Conservation (phyloP, 1,139 yeast species). For the Kurtzmaniella quercitrusa region DNA sequence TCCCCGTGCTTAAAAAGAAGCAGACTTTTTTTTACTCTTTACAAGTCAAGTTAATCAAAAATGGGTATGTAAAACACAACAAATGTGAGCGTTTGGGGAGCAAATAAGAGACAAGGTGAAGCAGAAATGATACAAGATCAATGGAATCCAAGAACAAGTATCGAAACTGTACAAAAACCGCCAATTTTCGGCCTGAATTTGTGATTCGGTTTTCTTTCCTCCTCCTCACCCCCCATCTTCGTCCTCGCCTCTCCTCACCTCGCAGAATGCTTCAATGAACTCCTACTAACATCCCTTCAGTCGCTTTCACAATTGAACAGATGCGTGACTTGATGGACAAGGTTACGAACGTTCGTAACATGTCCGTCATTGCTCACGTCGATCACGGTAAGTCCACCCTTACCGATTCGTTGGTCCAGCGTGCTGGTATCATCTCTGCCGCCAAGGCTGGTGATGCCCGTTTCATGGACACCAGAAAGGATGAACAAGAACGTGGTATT, state of each 20-base stretch:
- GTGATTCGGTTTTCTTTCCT: too few relatives aligned
- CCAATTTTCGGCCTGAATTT: too few relatives aligned
- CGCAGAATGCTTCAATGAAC: too few relatives aligned
- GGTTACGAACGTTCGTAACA: slow-evolving; percentile 99
- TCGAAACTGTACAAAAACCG: too few relatives aligned
- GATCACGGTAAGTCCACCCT: slow-evolving; percentile 99
- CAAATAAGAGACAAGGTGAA: not conserved
- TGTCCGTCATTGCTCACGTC: slow-evolving; percentile 99
- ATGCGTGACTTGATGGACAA: slow-evolving; percentile 99
- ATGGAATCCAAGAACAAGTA: not conserved
- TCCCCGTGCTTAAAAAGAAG: slow-evolving; percentile 2
- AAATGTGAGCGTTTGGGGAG: not conserved
- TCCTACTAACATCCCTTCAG: slow-evolving; percentile 21
- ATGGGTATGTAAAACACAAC: slow-evolving; percentile 35
- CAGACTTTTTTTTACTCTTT: slow-evolving; percentile 10
- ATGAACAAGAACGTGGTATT: slow-evolving; percentile 99
- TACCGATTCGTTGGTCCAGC: slow-evolving; percentile 98
- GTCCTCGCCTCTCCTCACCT: too few relatives aligned
- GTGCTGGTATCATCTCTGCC: slow-evolving; percentile 99
- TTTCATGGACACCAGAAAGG: slow-evolving; percentile 99
- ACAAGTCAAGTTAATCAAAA: slow-evolving; percentile 20
- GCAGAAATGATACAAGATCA: not conserved
- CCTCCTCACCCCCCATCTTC: too few relatives aligned
- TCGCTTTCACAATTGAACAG: slow-evolving; percentile 82
- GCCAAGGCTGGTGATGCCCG: slow-evolving; percentile 99